Conservation (phyloP, 2,329 filamentous ascomycete species). For the Zelopaecilomyces penicillatus region DNA sequence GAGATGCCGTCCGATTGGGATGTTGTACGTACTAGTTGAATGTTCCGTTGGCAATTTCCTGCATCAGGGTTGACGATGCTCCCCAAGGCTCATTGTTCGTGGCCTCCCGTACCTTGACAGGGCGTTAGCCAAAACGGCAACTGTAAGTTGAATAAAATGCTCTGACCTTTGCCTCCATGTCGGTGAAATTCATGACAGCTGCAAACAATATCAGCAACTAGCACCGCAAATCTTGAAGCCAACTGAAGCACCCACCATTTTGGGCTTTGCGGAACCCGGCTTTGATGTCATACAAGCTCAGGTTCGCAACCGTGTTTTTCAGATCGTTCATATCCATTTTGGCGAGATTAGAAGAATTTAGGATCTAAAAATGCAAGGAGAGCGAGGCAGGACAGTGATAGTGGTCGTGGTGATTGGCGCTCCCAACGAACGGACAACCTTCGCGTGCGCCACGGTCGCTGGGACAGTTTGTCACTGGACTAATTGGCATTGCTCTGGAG, state of each 20-base stretch:
- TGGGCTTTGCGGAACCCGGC: constrained; percentile 91
- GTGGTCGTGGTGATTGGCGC: too few relatives aligned
- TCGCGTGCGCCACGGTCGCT: too few relatives aligned
- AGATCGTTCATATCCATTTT: constrained; percentile 80
- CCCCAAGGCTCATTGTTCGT: constrained; percentile 99
- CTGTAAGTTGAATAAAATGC: constrained; percentile 2
- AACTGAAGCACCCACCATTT: constrained; percentile 59
- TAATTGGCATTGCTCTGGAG: too few relatives aligned
- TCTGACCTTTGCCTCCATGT: constrained; percentile 68
- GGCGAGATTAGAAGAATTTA: constrained; percentile 11
- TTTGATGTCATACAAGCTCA: constrained; percentile 92
- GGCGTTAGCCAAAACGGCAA: constrained; percentile 4
- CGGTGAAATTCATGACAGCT: constrained; percentile 98
- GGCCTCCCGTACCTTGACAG: constrained; percentile 75
- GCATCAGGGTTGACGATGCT: constrained; percentile 74
- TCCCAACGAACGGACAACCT: too few relatives aligned
- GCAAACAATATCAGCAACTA: constrained; percentile 20
- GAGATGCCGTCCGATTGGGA: neutral
- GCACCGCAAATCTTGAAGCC: constrained; percentile 7
- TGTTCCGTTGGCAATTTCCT: constrained; percentile 95
- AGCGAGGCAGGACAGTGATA: neutral
- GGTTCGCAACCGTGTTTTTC: constrained; percentile 80
- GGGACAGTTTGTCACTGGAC: too few relatives aligned
- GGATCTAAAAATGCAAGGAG: too few relatives aligned
- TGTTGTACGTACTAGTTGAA: constrained; percentile 78